These are phyloP conservation scores for Celoporthe dispersa DNA, from an alignment of 2,329 filamentous ascomycete genomes.

Conservation along the genomic window DNA sequence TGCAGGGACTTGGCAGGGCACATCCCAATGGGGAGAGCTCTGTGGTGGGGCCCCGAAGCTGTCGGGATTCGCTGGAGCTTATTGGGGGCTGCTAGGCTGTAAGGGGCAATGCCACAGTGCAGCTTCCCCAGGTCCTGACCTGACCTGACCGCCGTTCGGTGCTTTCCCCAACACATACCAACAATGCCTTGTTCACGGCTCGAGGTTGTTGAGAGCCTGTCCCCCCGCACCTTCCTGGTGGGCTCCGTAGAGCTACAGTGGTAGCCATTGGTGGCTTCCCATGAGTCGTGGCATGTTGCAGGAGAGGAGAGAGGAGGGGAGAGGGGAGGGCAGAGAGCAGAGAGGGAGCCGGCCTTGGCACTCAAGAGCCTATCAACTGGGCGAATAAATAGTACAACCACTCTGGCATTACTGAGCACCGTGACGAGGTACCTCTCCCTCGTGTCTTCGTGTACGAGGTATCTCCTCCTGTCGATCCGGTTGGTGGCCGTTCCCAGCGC, in stretches of 20 bases:
- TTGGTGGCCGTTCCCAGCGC: slow-evolving; percentile 4
- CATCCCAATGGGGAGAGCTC: not conserved
- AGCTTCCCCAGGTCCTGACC: slow-evolving; percentile 11
- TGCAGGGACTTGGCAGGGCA: too few species aligned
- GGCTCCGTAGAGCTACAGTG: too few species aligned
- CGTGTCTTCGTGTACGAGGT: not conserved
- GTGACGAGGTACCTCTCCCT: not conserved
- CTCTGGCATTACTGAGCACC: not conserved
- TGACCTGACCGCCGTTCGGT: slow-evolving; percentile 12
- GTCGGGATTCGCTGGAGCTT: slow-evolving; percentile 7
- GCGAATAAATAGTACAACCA: not conserved
- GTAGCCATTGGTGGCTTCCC: too few species aligned
- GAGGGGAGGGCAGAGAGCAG: not conserved
- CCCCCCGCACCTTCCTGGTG: not conserved
- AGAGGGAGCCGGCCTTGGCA: not conserved
- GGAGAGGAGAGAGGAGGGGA: not conserved
- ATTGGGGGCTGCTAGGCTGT: slow-evolving; percentile 21
- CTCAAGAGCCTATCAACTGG: not conserved
- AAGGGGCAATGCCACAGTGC: slow-evolving; percentile 15
- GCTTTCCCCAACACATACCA: slow-evolving; percentile 16
- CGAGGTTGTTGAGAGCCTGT: not conserved
- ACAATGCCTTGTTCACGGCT: not conserved
- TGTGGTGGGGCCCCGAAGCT: slow-evolving; percentile 5
- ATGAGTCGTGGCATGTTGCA: not conserved
- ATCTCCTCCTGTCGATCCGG: slow-evolving; percentile 19